Percentiles rank a stretch among this genome's conserved stretches.
These are phyloP conservation scores for Phaeomoniella chlamydospora DNA, from an alignment of 2,329 filamentous ascomycete species.

Conservation along the genomic window DNA sequence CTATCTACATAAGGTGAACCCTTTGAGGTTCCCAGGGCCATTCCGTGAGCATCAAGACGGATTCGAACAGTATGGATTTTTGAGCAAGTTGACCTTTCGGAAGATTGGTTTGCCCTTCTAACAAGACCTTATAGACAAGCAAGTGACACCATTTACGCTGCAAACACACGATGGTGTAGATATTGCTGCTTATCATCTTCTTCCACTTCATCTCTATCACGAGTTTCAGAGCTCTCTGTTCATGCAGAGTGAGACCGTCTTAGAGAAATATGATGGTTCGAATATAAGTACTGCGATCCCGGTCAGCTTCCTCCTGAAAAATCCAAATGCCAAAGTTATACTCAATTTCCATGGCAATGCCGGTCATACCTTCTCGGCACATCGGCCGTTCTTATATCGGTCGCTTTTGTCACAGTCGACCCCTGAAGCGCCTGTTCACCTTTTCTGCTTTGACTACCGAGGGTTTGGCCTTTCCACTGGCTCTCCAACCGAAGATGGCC, in stretches of 20 bases:
- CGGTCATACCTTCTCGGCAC: slow-evolving; percentile 66
- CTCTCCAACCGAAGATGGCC: slow-evolving; percentile 61
- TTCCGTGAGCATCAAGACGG: slow-evolving; percentile 36
- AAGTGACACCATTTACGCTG: slow-evolving; percentile 75
- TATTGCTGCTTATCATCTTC: slow-evolving; percentile 80
- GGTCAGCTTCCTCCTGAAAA: slow-evolving; percentile 25
- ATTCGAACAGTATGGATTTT: slow-evolving; percentile 75
- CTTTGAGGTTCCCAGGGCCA: slow-evolving; percentile 52
- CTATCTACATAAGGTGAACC: slow-evolving; percentile 71
- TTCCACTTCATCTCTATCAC: slow-evolving; percentile 64
- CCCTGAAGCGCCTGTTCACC: slow-evolving; percentile 48
- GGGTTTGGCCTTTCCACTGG: slow-evolving; percentile 52
- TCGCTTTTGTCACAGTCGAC: slow-evolving; percentile 57
- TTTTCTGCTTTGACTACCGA: slow-evolving; percentile 68
- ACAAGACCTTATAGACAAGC: slow-evolving; percentile 49
- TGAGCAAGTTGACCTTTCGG: slow-evolving; percentile 40
- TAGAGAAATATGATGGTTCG: slow-evolving; percentile 25
- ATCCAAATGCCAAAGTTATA: slow-evolving; percentile 37
- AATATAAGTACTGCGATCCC: slow-evolving; percentile 16
- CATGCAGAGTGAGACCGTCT: slow-evolving; percentile 23
- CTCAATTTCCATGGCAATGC: slow-evolving; percentile 55
- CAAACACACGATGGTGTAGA: slow-evolving; percentile 59
- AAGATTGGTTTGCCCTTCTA: background rate
- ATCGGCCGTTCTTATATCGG: slow-evolving; percentile 65
- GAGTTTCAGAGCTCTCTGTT: slow-evolving; percentile 53